phyloP scores from a whole-genome alignment of 305 asterid species.

The Fraxinus greggii region DNA sequence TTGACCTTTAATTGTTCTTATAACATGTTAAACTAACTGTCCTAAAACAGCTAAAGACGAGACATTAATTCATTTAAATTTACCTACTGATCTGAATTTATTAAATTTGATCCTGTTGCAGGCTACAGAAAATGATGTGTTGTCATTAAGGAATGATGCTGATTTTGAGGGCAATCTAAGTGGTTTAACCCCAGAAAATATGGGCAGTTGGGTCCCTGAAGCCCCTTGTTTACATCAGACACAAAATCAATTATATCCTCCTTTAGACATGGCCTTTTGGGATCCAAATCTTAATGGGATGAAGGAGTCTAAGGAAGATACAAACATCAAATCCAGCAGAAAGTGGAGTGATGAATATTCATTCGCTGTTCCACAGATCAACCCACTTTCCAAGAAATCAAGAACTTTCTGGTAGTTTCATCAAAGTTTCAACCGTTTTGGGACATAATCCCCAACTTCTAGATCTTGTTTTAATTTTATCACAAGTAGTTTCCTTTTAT shows the following conservation, averaged over 20 bases:
- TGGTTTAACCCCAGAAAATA: conserved; percentile 39
- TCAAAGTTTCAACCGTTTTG: background rate
- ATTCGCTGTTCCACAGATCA: conserved; percentile 71
- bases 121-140: conserved; percentile 46
- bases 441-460: background rate
- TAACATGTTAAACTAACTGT: background rate
- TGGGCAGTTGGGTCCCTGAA: conserved; percentile 71
- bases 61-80: background rate
- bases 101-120: conserved; percentile 23
- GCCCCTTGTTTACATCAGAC: conserved; percentile 28
- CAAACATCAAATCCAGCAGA: conserved; percentile 38
- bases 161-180: conserved; percentile 30
- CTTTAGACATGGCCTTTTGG: conserved; percentile 38
- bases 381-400: conserved; percentile 49
- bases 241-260: conserved; percentile 36
- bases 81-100: background rate
- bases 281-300: conserved; percentile 33
- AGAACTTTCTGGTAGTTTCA: conserved; percentile 41
- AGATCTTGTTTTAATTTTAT: conserved; percentile 16
- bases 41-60: background rate
- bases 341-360: conserved; percentile 58
- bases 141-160: conserved; percentile 51
- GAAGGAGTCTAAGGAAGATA: conserved; percentile 36
- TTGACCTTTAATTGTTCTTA: background rate
- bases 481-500: background rate